These are phyloP conservation scores for Neurospora intermedia DNA, from an alignment of 495 filamentous ascomycete species.

Conservation along the genomic window DNA sequence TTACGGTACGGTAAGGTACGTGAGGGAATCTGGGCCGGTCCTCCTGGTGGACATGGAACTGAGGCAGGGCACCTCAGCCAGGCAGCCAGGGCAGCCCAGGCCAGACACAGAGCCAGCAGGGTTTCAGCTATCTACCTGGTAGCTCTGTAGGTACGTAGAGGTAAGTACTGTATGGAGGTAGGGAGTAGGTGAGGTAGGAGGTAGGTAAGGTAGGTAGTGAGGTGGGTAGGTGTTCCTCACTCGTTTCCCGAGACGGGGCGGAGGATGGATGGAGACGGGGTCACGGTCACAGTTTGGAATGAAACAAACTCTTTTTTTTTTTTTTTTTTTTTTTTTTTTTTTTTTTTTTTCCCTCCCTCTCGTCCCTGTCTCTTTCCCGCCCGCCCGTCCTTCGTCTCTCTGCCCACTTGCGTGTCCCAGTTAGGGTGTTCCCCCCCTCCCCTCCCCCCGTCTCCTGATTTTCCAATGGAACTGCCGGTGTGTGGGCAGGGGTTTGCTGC, in stretches of 20 bases:
- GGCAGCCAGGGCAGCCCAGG: too few relatives aligned
- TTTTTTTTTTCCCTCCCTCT: neutral
- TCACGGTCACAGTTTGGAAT: neutral
- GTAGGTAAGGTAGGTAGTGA: too few relatives aligned
- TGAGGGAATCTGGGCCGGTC: neutral
- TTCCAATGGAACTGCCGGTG: neutral
- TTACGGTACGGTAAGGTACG: neutral
- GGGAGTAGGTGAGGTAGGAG: too few relatives aligned
- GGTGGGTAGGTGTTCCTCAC: neutral
- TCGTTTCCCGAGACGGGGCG: neutral
- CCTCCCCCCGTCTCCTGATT: neutral
- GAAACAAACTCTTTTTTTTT: neutral
- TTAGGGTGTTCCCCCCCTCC: neutral
- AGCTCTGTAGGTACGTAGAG: too few relatives aligned
- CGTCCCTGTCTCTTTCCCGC: neutral
- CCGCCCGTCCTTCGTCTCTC: neutral
- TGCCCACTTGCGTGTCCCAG: too few relatives aligned
- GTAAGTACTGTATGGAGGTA: too few relatives aligned
- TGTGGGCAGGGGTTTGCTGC: neutral
- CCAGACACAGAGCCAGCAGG: neutral
- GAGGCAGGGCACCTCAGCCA: neutral
- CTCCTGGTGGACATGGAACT: neutral
- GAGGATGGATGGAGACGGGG: neutral
- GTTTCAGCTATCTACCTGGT: neutral
- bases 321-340: neutral